phyloP scores from a whole-genome alignment of 148 eudicot species.

The Cornus suecica region DNA sequence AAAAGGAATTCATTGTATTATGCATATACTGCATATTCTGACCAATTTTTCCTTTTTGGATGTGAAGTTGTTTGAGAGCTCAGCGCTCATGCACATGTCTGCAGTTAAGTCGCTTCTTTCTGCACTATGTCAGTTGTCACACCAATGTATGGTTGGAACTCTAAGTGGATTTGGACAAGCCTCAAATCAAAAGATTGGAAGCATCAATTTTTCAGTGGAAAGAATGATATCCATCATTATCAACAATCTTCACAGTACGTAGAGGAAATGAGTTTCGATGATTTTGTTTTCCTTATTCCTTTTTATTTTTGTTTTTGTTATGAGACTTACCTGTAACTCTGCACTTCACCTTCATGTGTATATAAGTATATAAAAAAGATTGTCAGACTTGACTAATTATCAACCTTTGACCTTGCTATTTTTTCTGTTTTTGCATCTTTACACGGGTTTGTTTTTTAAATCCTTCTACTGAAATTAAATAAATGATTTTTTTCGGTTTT shows the following conservation, averaged over 20 bases:
- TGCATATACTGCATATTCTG: slow-evolving; percentile 15
- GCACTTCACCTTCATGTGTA: background rate
- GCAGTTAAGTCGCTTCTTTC: slow-evolving; percentile 96
- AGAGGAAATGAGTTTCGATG: background rate
- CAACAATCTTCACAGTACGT: slow-evolving; percentile 91
- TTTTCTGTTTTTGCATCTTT: background rate
- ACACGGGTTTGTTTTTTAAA: background rate
- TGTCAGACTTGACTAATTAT: background rate
- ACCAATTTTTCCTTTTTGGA: slow-evolving; percentile 20
- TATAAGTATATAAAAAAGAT: background rate
- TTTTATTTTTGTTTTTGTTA: background rate
- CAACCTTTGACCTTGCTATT: background rate
- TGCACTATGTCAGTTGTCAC: slow-evolving; percentile 86
- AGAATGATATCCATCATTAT: slow-evolving; percentile 83
- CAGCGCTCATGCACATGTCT: slow-evolving; percentile 80
- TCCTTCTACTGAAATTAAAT: background rate
- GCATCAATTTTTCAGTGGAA: slow-evolving; percentile 87
- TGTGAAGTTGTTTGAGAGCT: slow-evolving; percentile 86
- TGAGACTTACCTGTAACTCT: background rate
- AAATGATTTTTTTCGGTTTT: background rate
- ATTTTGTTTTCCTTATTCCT: background rate
- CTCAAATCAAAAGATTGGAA: slow-evolving; percentile 80
- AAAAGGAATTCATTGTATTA: background rate
- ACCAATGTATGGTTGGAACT: slow-evolving; percentile 70
- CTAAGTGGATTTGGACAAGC: slow-evolving; percentile 51